Base-by-base conservation (phyloP, 306 rosid genomes). In the Mimosa bimucronata region DNA sequence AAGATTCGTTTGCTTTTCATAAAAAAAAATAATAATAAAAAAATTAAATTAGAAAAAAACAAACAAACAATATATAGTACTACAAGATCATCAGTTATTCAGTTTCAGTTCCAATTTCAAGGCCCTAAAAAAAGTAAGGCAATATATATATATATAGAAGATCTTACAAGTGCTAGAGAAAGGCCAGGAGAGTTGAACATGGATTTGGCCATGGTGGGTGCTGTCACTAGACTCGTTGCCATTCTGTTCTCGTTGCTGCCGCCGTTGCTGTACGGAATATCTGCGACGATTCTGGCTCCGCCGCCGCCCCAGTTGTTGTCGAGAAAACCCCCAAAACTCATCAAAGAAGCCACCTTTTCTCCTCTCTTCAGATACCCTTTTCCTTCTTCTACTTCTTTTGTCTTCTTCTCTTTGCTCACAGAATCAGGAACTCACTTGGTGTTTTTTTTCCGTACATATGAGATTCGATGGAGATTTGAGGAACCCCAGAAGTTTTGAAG, bases 321-420 rank as follows among this genome's bases (percentile, higher is more conserved):
- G 6, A 87, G 87, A 78, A 96, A 88, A 44, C 94, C 97, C 87
- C 97, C 94, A 89, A 91, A 96, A 91, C 99, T 96, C 99, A 93
- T 96, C 88, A 91, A 91, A 85, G 86, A 88, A 74, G 76, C 70
- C 61, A 72, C 81, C 69, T 80, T 68, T 29, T 58, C 67, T 21
- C 62, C 14, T 19, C 40, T 34, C 38, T 34, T 0, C 3, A 60
- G 28, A 60, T 55, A 7, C 76, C n/a, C 7, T n/a, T 21, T 28
- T 42, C 28, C 28, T 23, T 0, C 38, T 46, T 46, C 53, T 46
- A 4, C 4, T 44, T 21, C 11, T 2, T 52, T 23, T 38, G 5
- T 23, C 25, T 14, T n/a, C n/a, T n/a, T n/a, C n/a, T n/a, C n/a
- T n/a, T n/a, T n/a, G n/a, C n/a, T n/a, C n/a, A n/a, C n/a, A n/a